A percentile compares a stretch with the other conserved stretches of the same genome.
Conservation (phyloP, 1,284 basidiomycete species). For the Tylopilus sp. region DNA sequence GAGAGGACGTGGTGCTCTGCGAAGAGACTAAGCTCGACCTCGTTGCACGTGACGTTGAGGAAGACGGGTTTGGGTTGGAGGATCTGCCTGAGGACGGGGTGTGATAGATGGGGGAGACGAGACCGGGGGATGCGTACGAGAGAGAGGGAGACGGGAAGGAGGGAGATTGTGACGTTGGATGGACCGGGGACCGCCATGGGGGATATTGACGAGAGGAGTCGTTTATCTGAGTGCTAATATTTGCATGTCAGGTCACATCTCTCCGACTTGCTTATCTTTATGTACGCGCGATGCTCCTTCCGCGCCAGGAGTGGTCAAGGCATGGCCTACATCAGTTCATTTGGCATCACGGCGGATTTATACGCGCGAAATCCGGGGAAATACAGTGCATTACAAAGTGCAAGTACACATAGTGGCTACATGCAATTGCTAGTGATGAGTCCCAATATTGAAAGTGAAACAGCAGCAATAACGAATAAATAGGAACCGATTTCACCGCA, state of each 20-base stretch:
- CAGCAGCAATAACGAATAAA: conserved; percentile 38
- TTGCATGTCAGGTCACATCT: conserved; percentile 17
- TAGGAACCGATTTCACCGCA: conserved; percentile 18
- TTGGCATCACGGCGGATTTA: conserved; percentile 2
- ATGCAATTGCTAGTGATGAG: conserved; percentile 13
- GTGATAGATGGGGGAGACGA: conserved; percentile 56
- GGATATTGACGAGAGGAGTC: conserved; percentile 1
- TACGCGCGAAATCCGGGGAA: background rate
- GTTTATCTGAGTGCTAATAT: conserved; percentile 16
- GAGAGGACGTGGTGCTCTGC: conserved; percentile 57
- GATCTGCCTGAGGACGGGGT: conserved; percentile 65
- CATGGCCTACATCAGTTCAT: background rate
- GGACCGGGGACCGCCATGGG: conserved; percentile 25
- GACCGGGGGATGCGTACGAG: conserved; percentile 71
- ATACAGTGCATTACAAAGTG: conserved; percentile 4
- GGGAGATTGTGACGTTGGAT: conserved; percentile 57
- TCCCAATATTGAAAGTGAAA: conserved; percentile 13
- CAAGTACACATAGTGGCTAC: conserved; percentile 16
- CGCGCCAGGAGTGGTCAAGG: background rate
- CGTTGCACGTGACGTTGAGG: conserved; percentile 72
- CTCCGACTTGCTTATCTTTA: conserved; percentile 2
- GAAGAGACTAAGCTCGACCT: conserved; percentile 72
- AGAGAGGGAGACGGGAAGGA: conserved; percentile 66
- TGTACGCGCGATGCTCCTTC: too few species aligned
- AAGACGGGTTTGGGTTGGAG: conserved; percentile 64